phyloP scores from a whole-genome alignment of 2,329 filamentous ascomycete genomes.

The Paraphoma sp. region DNA sequence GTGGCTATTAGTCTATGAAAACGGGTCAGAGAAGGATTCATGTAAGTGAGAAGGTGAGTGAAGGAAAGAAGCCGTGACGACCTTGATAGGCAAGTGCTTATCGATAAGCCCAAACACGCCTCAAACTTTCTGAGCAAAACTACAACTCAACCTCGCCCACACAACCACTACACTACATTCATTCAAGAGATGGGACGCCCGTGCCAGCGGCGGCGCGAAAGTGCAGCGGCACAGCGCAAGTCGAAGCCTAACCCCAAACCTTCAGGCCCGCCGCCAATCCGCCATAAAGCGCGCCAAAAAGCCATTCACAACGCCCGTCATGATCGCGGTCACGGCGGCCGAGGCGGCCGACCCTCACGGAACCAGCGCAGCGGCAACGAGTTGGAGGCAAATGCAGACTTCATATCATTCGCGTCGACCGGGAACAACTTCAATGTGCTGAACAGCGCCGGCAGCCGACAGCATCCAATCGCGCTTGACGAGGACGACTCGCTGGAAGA shows the following conservation, averaged over 20 bases:
- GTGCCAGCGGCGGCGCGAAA: conserved; percentile 33
- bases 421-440: conserved; percentile 26
- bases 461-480: conserved; percentile 17
- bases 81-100: no score
- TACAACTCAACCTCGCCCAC: not conserved
- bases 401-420: conserved; percentile 15
- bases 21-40: no score
- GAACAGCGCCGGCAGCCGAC: conserved; percentile 14
- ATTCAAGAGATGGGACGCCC: conserved; percentile 30
- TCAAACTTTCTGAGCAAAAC: not conserved
- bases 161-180: not conserved
- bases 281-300: conserved; percentile 27
- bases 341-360: conserved; percentile 12
- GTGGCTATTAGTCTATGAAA: no score
- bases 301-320: conserved; percentile 24
- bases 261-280: conserved; percentile 19
- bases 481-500: conserved; percentile 19
- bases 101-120: not conserved
- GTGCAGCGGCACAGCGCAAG: conserved; percentile 25
- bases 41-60: no score
- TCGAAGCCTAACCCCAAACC: conserved; percentile 18
- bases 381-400: conserved; percentile 12
- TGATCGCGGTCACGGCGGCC: conserved; percentile 12
- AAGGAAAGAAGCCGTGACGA: no score
- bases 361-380: conserved; percentile 5